phyloP scores from a whole-genome alignment of 805 yeast species.

The Lachancea waltii region DNA sequence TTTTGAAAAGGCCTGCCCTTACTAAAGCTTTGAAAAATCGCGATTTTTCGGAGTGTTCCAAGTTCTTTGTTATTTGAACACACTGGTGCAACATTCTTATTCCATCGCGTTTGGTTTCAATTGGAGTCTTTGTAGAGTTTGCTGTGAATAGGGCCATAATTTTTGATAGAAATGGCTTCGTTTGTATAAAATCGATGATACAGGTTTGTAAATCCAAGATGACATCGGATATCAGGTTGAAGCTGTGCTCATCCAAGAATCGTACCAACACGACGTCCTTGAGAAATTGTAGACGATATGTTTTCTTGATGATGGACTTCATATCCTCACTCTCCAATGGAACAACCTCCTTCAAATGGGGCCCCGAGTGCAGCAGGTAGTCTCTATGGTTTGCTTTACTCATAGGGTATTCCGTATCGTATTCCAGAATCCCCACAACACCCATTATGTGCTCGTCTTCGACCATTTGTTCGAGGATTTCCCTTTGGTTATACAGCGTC shows the following conservation, averaged over 20 bases:
- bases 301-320: conserved; percentile 56
- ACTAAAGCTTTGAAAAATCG: conserved; percentile 60
- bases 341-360: conserved; percentile 59
- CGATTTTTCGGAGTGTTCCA: conserved; percentile 57
- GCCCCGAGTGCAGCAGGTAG: conserved; percentile 46
- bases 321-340: conserved; percentile 50
- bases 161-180: conserved; percentile 42
- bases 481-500: conserved; percentile 63
- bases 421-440: conserved; percentile 75
- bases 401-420: conserved; percentile 81
- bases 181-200: conserved; percentile 30
- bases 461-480: conserved; percentile 51
- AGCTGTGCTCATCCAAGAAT: conserved; percentile 72
- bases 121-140: conserved; percentile 1
- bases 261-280: conserved; percentile 84
- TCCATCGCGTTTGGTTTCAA: conserved; percentile 53
- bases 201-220: conserved; percentile 30
- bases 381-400: conserved; percentile 75
- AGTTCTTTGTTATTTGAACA: conserved; percentile 62
- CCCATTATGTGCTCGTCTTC: conserved; percentile 49
- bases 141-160: conserved; percentile 51
- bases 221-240: conserved; percentile 49
- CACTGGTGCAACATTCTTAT: conserved; percentile 76
- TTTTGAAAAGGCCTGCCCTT: conserved; percentile 59
- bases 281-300: conserved; percentile 71